Percentiles rank a stretch among this genome's conserved stretches.
Conservation (phyloP, 2,329 filamentous ascomycete genomes). For the Alternaria alternata region DNA sequence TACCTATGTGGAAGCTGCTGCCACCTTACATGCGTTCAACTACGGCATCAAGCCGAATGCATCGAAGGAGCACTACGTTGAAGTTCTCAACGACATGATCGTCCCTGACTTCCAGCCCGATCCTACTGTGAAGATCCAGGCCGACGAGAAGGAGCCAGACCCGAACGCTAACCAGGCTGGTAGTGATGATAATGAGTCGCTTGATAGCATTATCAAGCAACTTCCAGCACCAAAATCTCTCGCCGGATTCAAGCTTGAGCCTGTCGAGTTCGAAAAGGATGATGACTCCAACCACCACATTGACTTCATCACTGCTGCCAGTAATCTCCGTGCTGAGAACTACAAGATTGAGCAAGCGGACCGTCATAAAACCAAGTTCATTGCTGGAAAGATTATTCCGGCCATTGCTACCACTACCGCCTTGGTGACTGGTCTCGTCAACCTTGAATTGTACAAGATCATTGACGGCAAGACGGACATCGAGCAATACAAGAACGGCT, state of each 20-base stretch:
- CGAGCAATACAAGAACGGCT: constrained; percentile 99
- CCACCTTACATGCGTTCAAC: constrained; percentile 96
- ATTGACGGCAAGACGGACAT: constrained; percentile 95
- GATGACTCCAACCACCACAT: constrained; percentile 98
- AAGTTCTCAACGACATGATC: constrained; percentile 89
- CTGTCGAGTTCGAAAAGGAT: constrained; percentile 98
- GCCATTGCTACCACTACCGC: constrained; percentile 98
- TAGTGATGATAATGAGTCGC: constrained; percentile 77
- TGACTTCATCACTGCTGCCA: constrained; percentile 97
- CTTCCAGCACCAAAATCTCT: constrained; percentile 82
- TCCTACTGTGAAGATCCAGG: constrained; percentile 93
- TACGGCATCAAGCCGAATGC: constrained; percentile 91
- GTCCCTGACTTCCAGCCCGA: constrained; percentile 94
- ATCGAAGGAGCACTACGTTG: constrained; percentile 75
- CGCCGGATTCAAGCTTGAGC: constrained; percentile 85
- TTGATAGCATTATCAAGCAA: constrained; percentile 74
- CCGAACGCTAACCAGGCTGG: constrained; percentile 73
- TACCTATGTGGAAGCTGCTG: constrained; percentile 84
- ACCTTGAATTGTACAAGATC: constrained; percentile 95
- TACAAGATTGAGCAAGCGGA: constrained; percentile 96
- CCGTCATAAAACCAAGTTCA: constrained; percentile 98
- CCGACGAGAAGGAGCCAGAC: constrained; percentile 92
- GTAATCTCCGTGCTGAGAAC: constrained; percentile 95
- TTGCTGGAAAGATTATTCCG: constrained; percentile 98
- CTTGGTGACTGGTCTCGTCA: constrained; percentile 89